Evolutionary conservation across 2,329 filamentous ascomycete species (phyloP), one percentile per base, ranked within the genome.

Genomic region (Pezicula rhizophila): DNA sequence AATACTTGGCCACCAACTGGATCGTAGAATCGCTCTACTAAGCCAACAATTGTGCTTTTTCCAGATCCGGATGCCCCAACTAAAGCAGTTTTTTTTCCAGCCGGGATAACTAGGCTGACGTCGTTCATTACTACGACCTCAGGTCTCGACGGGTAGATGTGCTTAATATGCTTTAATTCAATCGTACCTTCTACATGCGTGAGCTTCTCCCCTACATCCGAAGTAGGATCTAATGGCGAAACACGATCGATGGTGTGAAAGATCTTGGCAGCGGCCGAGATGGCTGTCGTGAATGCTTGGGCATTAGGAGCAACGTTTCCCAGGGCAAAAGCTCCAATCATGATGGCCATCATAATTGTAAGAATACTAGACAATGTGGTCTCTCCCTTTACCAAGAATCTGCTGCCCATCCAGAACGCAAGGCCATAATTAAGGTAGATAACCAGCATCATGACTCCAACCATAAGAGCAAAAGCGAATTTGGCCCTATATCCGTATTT

Each of bases 11-110:
- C 93, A 26, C 79, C 79, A 33, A 96, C 87, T 0, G 92, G 92
- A 49, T 91, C 82, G 65, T 99, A 99, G 66, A 97, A 97, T n/a
- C 93, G 82, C 69, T 97, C 92, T 1, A 97, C 83, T 17, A 99
- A 75, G 11, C 92, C 92, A 26, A 97, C 86, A 53, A 97, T 91
- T 0, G 93, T 97, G 60, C 86, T 92, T 70, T 97, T 99, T 43
- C 93, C 93, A 37, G 87, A 95, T 10, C 92, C 93, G 10, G 92
- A 97, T 1, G 92, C 89, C 49, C 93, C 93, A 6, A 99, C 93
- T 6, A 99, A 73, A 1, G 93, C 93, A 2, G 92, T 96, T n/a
- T 87, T 90, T 71, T 96, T 95, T 17, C 92, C 91, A 3, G 91
- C 87, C 2, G 90, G 89, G 34, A 97, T 85, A 1, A 77, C 68